Conservation (phyloP, 2,329 filamentous ascomycete species). For the Botryotinia calthae region DNA sequence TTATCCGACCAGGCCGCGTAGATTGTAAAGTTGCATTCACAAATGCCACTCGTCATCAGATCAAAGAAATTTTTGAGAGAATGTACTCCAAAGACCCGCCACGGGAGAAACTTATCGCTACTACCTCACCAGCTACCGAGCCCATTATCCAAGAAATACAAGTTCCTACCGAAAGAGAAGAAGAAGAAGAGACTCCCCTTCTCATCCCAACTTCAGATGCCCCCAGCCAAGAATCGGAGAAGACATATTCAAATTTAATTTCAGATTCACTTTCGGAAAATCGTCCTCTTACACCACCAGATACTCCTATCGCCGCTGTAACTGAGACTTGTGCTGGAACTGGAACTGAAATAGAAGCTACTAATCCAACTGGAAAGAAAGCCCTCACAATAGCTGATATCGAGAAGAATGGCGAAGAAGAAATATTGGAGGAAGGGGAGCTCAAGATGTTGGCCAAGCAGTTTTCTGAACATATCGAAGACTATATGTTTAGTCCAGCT, state of each 20-base stretch:
- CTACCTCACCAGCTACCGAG: slow-evolving; percentile 29
- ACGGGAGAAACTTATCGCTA: slow-evolving; percentile 24
- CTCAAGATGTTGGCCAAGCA: slow-evolving; percentile 38
- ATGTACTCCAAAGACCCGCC: slow-evolving; percentile 52
- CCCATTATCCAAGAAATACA: not conserved
- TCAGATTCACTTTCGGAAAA: not conserved
- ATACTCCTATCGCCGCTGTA: slow-evolving; percentile 22
- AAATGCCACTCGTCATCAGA: slow-evolving; percentile 54
- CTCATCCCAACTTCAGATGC: not conserved
- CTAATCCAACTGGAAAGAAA: not conserved
- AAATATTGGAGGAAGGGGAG: slow-evolving; percentile 33
- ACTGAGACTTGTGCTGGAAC: not conserved
- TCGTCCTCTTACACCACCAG: slow-evolving; percentile 25
- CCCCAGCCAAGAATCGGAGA: not conserved
- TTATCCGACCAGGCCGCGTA: slow-evolving; percentile 71
- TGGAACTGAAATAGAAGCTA: not conserved
- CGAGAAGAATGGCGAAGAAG: not conserved
- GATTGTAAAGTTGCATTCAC: slow-evolving; percentile 67
- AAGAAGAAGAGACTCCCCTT: slow-evolving; percentile 1
- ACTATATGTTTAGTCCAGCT: slow-evolving; percentile 54
- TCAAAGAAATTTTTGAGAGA: slow-evolving; percentile 56
- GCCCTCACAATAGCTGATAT: not conserved
- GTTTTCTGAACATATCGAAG: slow-evolving; percentile 55
- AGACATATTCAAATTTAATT: not conserved
- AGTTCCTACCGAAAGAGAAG: slow-evolving; percentile 13